Evolutionary conservation across 768 basidiomycete genomes (phyloP).

Genomic region (Serendipita indica): DNA sequence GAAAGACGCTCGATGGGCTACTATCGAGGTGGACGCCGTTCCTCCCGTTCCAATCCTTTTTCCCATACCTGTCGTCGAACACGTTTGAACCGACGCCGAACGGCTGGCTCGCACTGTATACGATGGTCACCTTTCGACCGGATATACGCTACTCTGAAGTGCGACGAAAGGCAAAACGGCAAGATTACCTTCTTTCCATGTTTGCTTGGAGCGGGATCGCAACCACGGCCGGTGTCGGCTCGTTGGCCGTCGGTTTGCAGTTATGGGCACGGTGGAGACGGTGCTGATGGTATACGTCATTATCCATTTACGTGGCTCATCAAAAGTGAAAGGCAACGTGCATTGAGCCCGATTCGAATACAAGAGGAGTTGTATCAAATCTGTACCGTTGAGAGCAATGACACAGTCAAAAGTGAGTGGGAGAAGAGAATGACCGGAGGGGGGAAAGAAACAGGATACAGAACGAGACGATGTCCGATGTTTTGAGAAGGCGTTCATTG

Average conservation of each 20-base stretch:
- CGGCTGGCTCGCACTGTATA: slow-evolving; percentile 90
- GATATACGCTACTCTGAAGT: slow-evolving; percentile 85
- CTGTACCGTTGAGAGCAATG: not conserved
- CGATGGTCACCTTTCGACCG: slow-evolving; percentile 95
- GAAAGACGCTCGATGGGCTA: slow-evolving; percentile 64
- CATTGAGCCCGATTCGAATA: not conserved
- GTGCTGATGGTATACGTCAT: not conserved
- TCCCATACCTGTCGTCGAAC: slow-evolving; percentile 10
- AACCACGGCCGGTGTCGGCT: slow-evolving; percentile 24
- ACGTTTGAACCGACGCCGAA: slow-evolving; percentile 28
- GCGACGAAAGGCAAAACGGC: slow-evolving; percentile 49
- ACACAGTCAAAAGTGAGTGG: not conserved
- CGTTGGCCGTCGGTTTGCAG: slow-evolving; percentile 30
- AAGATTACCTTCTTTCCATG: slow-evolving; percentile 44
- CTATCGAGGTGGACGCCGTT: slow-evolving; percentile 20
- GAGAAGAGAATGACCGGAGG: too few species aligned
- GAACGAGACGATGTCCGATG: too few species aligned
- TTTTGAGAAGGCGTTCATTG: too few species aligned
- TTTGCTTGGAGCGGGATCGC: slow-evolving; percentile 29
- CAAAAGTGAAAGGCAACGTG: not conserved
- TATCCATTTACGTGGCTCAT: not conserved
- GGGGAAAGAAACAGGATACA: too few species aligned
- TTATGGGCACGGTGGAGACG: slow-evolving; percentile 23
- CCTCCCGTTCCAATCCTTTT: slow-evolving; percentile 36
- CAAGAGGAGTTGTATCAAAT: not conserved